phyloP scores from a whole-genome alignment of 352 stramenopile species.

The Saprolegnia parasitica region DNA sequence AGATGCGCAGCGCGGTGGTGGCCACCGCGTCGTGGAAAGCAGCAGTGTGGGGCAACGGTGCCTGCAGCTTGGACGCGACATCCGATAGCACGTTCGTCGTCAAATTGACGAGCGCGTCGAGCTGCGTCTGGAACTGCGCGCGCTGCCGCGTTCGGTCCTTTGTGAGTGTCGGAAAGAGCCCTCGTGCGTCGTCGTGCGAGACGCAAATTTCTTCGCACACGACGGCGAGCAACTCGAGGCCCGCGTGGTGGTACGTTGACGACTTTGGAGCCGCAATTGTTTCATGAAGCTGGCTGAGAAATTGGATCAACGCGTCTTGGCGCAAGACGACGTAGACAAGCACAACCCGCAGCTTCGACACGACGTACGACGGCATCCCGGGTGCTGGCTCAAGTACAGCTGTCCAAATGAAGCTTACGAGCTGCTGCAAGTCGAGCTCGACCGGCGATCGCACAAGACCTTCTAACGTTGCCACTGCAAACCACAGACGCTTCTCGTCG shows the following conservation, averaged over 20 bases:
- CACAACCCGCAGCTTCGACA: slow-evolving; percentile 23
- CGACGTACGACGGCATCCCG: slow-evolving; percentile 13
- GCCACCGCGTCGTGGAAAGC: slow-evolving; percentile 6
- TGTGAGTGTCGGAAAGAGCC: slow-evolving; percentile 5
- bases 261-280: neutral
- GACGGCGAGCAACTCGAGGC: slow-evolving; percentile 2
- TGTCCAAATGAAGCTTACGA: slow-evolving; percentile 18
- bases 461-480: slow-evolving; percentile 25
- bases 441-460: slow-evolving; percentile 20
- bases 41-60: neutral
- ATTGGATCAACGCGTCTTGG: slow-evolving; percentile 23
- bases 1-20: slow-evolving; percentile 9
- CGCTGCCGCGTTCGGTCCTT: slow-evolving; percentile 15
- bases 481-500: slow-evolving; percentile 28
- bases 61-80: neutral
- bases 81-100: slow-evolving; percentile 1
- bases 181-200: slow-evolving; percentile 13
- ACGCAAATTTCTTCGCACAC: slow-evolving; percentile 26
- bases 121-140: slow-evolving; percentile 8
- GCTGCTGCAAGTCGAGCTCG: slow-evolving; percentile 16
- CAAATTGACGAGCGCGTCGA: neutral
- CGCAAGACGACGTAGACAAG: slow-evolving; percentile 24
- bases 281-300: slow-evolving; percentile 3
- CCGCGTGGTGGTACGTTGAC: neutral
- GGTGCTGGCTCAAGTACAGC: slow-evolving; percentile 2